A percentile compares a stretch with the other conserved stretches of the same genome.
These are phyloP conservation scores for Fonsecaea nubica DNA, from an alignment of 2,329 filamentous ascomycete genomes.

Conservation along the genomic window DNA sequence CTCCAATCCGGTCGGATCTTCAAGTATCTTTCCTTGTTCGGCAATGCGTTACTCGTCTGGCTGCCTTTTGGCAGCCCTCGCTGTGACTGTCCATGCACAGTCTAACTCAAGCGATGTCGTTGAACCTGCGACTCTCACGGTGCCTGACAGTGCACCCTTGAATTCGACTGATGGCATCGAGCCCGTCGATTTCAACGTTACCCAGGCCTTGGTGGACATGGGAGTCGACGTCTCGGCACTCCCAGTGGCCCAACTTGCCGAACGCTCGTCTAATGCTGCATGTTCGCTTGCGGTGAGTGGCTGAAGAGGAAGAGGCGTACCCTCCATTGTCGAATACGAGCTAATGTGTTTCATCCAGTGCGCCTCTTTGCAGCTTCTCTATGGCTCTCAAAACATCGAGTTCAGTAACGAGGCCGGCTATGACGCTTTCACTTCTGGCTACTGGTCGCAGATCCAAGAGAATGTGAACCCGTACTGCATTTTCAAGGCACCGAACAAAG, in stretches of 20 bases:
- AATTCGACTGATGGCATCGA: constrained; percentile 19
- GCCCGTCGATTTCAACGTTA: constrained; percentile 28
- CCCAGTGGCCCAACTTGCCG: constrained; percentile 10
- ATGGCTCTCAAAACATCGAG: constrained; percentile 27
- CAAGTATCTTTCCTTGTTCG: constrained; percentile 6
- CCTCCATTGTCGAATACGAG: background rate
- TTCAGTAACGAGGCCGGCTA: constrained; percentile 28
- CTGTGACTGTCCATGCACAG: background rate
- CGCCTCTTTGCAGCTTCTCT: constrained; percentile 25
- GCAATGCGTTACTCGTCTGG: constrained; percentile 9
- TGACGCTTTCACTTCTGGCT: constrained; percentile 37
- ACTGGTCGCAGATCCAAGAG: constrained; percentile 49
- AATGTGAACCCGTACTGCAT: constrained; percentile 46
- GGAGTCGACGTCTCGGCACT: constrained; percentile 19
- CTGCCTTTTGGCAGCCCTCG: constrained; percentile 7
- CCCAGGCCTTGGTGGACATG: constrained; percentile 24
- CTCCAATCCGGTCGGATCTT: constrained; percentile 2
- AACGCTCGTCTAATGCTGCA: constrained; percentile 21
- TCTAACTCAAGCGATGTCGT: background rate
- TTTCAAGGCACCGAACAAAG: constrained; percentile 43
- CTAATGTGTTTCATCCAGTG: constrained; percentile 17
- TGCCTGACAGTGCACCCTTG: constrained; percentile 12
- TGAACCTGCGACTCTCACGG: constrained; percentile 21
- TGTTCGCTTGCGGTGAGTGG: constrained; percentile 26
- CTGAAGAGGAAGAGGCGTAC: background rate